These are phyloP conservation scores for Coffea eugenioides DNA, from an alignment of 257 asterid species.

Conservation along the genomic window DNA sequence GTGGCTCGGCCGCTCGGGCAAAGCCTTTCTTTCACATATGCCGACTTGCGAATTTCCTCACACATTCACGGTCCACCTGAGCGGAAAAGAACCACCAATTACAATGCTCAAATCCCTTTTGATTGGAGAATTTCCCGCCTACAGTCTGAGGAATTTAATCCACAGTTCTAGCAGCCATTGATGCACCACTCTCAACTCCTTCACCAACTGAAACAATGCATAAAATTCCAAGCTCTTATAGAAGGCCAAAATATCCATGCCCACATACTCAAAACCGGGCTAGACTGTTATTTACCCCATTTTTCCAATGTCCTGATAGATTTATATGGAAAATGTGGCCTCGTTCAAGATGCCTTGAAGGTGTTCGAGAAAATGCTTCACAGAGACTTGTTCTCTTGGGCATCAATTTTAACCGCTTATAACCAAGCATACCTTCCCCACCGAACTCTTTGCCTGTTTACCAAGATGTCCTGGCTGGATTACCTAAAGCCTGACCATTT, in stretches of 20 bases:
- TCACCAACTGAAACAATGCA: constrained; percentile 52
- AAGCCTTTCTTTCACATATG: no score
- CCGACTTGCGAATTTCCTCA: background rate
- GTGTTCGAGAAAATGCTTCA: constrained; percentile 75
- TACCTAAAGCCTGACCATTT: constrained; percentile 63
- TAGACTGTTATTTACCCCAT: constrained; percentile 28
- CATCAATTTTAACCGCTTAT: constrained; percentile 65
- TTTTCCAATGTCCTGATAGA: constrained; percentile 49
- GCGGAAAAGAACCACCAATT: background rate
- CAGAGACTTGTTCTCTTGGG: constrained; percentile 78
- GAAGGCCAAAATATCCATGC: constrained; percentile 64
- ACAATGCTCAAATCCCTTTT: background rate
- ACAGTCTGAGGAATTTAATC: background rate
- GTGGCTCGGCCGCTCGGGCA: no score
- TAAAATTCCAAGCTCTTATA: constrained; percentile 31
- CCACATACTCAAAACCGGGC: constrained; percentile 55
- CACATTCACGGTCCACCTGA: background rate
- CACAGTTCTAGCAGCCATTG: constrained; percentile 15
- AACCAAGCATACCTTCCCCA: constrained; percentile 49
- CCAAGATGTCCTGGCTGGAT: constrained; percentile 29
- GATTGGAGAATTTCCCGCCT: background rate
- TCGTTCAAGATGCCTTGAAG: constrained; percentile 41
- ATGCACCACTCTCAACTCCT: constrained; percentile 42
- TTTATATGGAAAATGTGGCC: constrained; percentile 59
- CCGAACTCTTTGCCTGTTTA: constrained; percentile 39